A percentile compares a stretch with the other conserved stretches of the same genome.
Conservation (phyloP, 495 filamentous ascomycete species). For the Penicillium riverlandense region DNA sequence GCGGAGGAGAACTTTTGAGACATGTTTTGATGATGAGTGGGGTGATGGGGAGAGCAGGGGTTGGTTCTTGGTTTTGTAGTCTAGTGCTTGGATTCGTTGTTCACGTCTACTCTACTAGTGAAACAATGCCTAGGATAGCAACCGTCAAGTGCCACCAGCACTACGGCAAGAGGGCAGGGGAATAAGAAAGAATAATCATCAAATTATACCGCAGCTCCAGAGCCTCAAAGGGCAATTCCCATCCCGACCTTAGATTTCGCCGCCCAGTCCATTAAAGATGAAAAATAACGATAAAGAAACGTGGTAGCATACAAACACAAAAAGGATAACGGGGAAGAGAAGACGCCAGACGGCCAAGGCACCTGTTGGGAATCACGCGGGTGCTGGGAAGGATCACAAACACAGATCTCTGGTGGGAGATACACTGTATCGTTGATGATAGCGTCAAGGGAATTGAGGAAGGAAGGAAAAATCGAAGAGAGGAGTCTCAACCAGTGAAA, state of each 20-base stretch:
- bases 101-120: too few species aligned
- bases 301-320: conserved; percentile 6
- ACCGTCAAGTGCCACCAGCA: too few species aligned
- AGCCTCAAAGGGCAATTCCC: conserved; percentile 16
- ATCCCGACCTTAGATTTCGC: conserved; percentile 31
- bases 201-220: conserved; percentile 22
- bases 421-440: background rate
- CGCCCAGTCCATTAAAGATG: conserved; percentile 28
- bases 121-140: too few species aligned
- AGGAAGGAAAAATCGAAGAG: conserved; percentile 1
- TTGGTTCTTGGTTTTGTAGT: background rate
- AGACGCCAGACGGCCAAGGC: background rate
- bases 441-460: background rate
- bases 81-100: too few species aligned
- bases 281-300: conserved; percentile 21
- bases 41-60: background rate
- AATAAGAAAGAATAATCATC: conserved; percentile 1
- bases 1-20: conserved; percentile 21
- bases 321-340: background rate
- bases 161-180: too few species aligned
- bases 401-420: too few species aligned
- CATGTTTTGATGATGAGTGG: background rate
- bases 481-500: background rate
- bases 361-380: too few species aligned
- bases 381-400: too few species aligned